phyloP scores from a whole-genome alignment of 768 basidiomycete species.

The Xerocomus spinulosus region DNA sequence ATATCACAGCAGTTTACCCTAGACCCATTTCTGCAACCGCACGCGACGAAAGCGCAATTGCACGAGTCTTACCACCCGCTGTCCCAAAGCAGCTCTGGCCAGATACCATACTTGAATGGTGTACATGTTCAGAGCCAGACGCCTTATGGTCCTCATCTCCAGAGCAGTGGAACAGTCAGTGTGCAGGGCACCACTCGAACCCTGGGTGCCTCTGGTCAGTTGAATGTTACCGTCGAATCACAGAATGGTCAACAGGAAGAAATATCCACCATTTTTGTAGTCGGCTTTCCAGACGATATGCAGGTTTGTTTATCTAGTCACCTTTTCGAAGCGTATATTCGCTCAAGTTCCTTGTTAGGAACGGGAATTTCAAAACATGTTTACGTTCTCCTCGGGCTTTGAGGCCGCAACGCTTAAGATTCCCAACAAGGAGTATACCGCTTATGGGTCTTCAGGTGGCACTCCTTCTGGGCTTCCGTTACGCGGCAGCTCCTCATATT shows the following conservation, averaged over 20 bases:
- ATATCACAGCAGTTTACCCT: conserved; percentile 30
- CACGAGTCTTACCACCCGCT: conserved; percentile 34
- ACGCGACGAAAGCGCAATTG: conserved; percentile 24
- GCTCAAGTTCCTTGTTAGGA: conserved; percentile 51
- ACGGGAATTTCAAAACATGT: conserved; percentile 99
- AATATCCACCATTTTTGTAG: conserved; percentile 96
- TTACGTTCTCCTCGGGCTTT: conserved; percentile 92
- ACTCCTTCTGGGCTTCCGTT: conserved; percentile 34
- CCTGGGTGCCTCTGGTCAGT: conserved; percentile 27
- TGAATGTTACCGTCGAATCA: conserved; percentile 21
- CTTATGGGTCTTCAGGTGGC: conserved; percentile 52
- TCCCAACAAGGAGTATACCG: conserved; percentile 85
- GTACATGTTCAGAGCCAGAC: conserved; percentile 66
- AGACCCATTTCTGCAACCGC: conserved; percentile 33
- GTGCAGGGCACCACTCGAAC: conserved; percentile 22
- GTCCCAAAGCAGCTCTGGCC: conserved; percentile 31
- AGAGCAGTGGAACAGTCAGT: conserved; percentile 36
- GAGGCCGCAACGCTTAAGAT: conserved; percentile 98
- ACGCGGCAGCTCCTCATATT: conserved; percentile 32
- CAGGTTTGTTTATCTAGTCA: conserved; percentile 53
- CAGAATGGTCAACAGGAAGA: conserved; percentile 58
- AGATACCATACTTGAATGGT: conserved; percentile 35
- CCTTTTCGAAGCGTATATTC: conserved; percentile 8
- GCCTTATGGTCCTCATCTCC: conserved; percentile 68
- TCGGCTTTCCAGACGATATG: conserved; percentile 99